Base-by-base conservation (phyloP, 371 early-diverging fungal species). In the Thermomucor indicae-seudaticae region DNA sequence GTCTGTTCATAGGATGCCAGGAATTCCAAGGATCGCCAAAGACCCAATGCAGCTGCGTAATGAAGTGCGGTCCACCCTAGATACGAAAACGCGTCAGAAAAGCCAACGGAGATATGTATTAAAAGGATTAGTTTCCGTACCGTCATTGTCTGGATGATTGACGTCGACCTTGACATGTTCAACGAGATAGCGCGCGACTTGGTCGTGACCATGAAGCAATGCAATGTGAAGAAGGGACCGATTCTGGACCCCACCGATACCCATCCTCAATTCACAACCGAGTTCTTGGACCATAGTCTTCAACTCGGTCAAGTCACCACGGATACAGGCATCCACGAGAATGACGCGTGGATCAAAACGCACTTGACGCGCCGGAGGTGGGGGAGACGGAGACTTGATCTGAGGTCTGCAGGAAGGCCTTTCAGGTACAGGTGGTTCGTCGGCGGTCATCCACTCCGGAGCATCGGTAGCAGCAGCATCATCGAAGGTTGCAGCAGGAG, bases 11-110 rank as follows among this genome's bases (percentile, higher is more conserved):
- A 50, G 42, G 58, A 55, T 12, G 59, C 50, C 17, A 75, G 43
- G 27, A 49, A 58, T 29, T 66, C 60, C 7, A 75, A 43, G 16
- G 66, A 57, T n/a, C 39, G 38, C 75, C 75, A 75, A 29, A 65
- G 53, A 4, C 62, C 62, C 12, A 75, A 51, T 1, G 67, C 65
- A 19, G 75, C 67, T 30, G 75, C 67, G 53, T 75, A 75, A 55
- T 75, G 75, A 40, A 69, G 54, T 27, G 69, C 65, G 3, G 75
- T 71, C 71, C 75, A 71, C n/a, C 73, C 72, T 71, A 58, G 22
- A 35, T n/a, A 32, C 1, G 25, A 37, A n/a, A n/a, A n/a, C n/a
- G n/a, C n/a, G n/a, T n/a, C n/a, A n/a, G n/a, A n/a, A n/a, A n/a
- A n/a, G n/a, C n/a, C n/a, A n/a, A n/a, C n/a, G n/a, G n/a, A 23